Base-by-base conservation (phyloP, 176 grass and related monocot genomes). In the Poa annua region DNA sequence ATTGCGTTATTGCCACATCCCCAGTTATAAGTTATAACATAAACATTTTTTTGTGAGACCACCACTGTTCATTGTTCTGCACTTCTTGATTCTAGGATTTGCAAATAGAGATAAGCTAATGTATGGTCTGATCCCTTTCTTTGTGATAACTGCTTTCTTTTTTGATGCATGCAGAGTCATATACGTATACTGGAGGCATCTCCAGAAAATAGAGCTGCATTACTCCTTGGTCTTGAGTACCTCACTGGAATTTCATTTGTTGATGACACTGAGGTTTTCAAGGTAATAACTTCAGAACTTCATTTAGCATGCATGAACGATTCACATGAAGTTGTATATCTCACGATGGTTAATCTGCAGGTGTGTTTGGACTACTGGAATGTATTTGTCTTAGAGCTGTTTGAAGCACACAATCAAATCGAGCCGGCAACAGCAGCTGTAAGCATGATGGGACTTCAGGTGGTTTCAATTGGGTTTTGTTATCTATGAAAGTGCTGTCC, bases 331-430 rank as follows among this genome's bases (percentile, higher is more conserved):
- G 49, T 20, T 39, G 66, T 9, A 11, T 52, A 12, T 57, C 12
- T 78, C 71, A 78, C 35, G 10, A 35, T 81, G 21, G 54, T 22
- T 57, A 57, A 47, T 88, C 82, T 69, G 44, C 68, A 99, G 93
- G 97, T 99, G 64, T 99, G 91, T 76, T 90, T 99, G 89, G 97
- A 99, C 85, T 99, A 99, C 83, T 99, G 93, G 97, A 99, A 99
- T 85, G 78, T 96, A 54, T 81, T 96, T 85, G 93, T 99, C 39
- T 89, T 94, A 49, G 97, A 99, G 79, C 75, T 99, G 14, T 99
- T 99, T 94, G 97, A 99, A 86, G 91, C 91, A 26, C 93, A 99
- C 24, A 92, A 94, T 80, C 94, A 92, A 64, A 85, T 96, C 66
- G 97, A 99, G 49, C 93, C 93, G 82, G 88, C 91, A 84, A 90